These are phyloP conservation scores for Cucurbita ficifolia DNA, from an alignment of 306 rosid genomes.

Conservation along the genomic window DNA sequence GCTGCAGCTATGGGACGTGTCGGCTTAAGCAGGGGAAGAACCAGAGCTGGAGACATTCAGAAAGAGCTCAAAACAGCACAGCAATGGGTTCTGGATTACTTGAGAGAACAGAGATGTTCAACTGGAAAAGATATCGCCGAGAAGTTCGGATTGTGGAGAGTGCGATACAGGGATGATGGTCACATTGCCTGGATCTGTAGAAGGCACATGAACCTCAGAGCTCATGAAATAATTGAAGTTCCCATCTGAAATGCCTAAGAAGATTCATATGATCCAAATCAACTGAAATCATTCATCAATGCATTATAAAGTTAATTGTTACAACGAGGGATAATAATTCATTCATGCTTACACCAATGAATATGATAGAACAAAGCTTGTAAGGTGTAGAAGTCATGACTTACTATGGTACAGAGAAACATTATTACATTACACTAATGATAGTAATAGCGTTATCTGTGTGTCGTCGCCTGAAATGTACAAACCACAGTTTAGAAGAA, in stretches of 20 bases:
- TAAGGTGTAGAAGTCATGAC: constrained; percentile 34
- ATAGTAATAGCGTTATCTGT: constrained; percentile 39
- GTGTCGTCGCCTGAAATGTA: constrained; percentile 26
- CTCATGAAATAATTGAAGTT: constrained; percentile 74
- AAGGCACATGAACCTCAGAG: constrained; percentile 69
- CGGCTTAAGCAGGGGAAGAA: constrained; percentile 19
- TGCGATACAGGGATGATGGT: constrained; percentile 73
- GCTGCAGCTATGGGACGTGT: constrained; percentile 42
- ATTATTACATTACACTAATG: constrained; percentile 45
- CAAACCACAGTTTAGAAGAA: constrained; percentile 52
- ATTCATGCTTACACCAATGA: constrained; percentile 18
- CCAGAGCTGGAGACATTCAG: constrained; percentile 47
- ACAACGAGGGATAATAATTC: constrained; percentile 23
- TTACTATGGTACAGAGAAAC: constrained; percentile 31
- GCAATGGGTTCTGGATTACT: constrained; percentile 87
- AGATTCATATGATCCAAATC: background rate
- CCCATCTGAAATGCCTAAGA: constrained; percentile 36
- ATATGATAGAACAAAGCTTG: constrained; percentile 21
- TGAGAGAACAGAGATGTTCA: constrained; percentile 69
- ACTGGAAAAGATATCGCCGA: constrained; percentile 85
- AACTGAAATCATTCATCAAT: background rate
- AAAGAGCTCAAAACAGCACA: constrained; percentile 71
- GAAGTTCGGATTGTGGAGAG: constrained; percentile 85
- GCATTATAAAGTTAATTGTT: constrained; percentile 4
- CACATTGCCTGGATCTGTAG: constrained; percentile 85